Evolutionary conservation across 2,329 filamentous ascomycete genomes (phyloP).

Genomic region (Massarina eburnea): DNA sequence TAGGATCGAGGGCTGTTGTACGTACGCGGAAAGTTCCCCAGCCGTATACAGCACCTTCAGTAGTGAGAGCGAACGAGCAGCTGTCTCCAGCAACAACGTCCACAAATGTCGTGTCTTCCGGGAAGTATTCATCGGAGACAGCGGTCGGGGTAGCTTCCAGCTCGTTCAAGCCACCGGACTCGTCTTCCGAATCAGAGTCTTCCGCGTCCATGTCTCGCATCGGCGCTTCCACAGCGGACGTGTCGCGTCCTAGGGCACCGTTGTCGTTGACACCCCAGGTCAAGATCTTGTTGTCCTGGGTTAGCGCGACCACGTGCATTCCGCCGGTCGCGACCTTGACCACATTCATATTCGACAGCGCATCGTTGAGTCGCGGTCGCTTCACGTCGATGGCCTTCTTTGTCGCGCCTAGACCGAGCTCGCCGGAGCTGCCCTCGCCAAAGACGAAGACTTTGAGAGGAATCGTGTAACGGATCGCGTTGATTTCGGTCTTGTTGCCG

Average conservation of each 20-base stretch:
- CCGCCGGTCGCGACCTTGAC: constrained; percentile 77
- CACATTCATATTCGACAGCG: constrained; percentile 63
- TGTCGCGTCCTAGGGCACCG: constrained; percentile 76
- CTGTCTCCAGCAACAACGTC: constrained; percentile 74
- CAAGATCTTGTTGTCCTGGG: constrained; percentile 76
- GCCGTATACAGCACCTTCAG: constrained; percentile 74
- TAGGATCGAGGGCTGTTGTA: constrained; percentile 4
- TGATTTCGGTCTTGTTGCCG: constrained; percentile 55
- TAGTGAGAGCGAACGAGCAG: constrained; percentile 73
- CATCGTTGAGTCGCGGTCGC: constrained; percentile 69
- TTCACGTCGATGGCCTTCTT: constrained; percentile 71
- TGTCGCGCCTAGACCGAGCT: constrained; percentile 73
- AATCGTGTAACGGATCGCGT: constrained; percentile 61
- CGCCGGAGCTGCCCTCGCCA: constrained; percentile 77
- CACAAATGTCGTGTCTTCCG: constrained; percentile 63
- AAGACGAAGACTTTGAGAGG: constrained; percentile 76
- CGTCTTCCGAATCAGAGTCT: constrained; percentile 53
- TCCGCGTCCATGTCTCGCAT: constrained; percentile 55
- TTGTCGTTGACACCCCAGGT: constrained; percentile 91
- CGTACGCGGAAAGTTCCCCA: constrained; percentile 79
- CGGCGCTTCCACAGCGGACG: constrained; percentile 64
- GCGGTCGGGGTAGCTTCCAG: constrained; percentile 67
- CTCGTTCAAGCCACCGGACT: constrained; percentile 70
- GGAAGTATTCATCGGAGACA: constrained; percentile 59
- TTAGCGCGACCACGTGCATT: constrained; percentile 79